Base-by-base conservation (phyloP, 192 early-diverging fungal genomes). In the Podila epicladia region DNA sequence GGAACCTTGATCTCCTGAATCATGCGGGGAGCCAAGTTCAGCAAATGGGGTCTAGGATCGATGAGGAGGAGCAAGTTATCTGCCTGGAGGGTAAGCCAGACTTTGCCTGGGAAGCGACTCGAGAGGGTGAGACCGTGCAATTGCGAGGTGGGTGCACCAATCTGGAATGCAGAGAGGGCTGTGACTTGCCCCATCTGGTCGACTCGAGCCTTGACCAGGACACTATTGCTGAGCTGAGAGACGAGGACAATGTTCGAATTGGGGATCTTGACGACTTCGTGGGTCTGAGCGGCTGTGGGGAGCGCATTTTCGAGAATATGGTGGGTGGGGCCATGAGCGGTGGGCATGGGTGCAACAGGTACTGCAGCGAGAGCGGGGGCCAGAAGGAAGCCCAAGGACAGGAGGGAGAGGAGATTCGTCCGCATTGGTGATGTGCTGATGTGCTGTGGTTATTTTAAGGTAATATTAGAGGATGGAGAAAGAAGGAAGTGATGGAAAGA, bases 181-280 rank as follows among this genome's bases (percentile, higher is more conserved):
- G 19, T 19, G 20, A 68, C 48, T 6, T 32, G 8, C 1, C 75
- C 70, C 19, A n/a, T 9, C 20, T 53, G 26, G 50, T 79, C 45
- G 41, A 79, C 65, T 0, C 19, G 29, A 4, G 70, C 70, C 58
- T 79, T 79, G 19, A 79, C 17, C 5, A 79, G 65, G 28, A 73
- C 72, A 37, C 70, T 73, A 45, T 73, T 66, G 45, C 63, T 69
- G 69, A 72, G 60, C 50, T 79, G 75, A n/a, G 75, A 79, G 53
- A 79, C 65, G 29, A 71, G 59, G 9, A 79, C 53, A 28, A 69
- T 22, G 26, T 58, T 28, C 12, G 69, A 50, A 29, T 59, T 26
- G 5, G 57, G 38, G 2, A 79, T 53, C 24, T 58, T 55, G 62
- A 71, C 20, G 60, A 78, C 58, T 20, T 78, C 75, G 31, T 78